Conservation (phyloP, 2,329 filamentous ascomycete genomes). For the Ophiognomonia clavigignenti-juglandacearum region DNA sequence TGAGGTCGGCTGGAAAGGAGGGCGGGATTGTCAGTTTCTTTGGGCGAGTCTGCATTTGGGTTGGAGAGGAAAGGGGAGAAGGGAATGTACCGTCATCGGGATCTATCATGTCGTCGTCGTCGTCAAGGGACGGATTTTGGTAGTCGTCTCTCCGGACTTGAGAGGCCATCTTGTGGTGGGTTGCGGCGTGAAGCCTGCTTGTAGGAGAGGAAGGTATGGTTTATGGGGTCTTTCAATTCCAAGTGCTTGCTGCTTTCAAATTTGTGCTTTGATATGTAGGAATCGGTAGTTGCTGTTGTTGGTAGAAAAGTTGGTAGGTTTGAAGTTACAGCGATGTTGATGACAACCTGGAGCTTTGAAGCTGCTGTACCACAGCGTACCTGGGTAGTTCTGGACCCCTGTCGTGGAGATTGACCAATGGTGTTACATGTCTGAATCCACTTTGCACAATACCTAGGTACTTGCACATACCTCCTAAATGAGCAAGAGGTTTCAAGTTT, state of each 20-base stretch:
- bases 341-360: constrained; percentile 9
- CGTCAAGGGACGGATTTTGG: constrained; percentile 52
- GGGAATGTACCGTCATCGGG: constrained; percentile 64
- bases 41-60: too few species aligned
- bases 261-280: not conserved
- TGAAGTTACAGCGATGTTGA: not conserved
- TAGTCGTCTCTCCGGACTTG: constrained; percentile 51
- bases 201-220: not conserved
- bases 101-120: constrained; percentile 66
- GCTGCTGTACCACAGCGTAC: too few species aligned
- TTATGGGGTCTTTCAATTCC: not conserved
- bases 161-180: constrained; percentile 36
- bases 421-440: constrained; percentile 4
- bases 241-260: too few species aligned
- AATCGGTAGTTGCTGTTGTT: not conserved
- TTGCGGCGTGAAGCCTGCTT: not conserved
- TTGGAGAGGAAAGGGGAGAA: not conserved
- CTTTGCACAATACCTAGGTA: not conserved
- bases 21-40: too few species aligned
- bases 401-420: not conserved
- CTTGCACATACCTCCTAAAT: too few species aligned
- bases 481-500: not conserved
- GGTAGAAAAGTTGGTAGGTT: not conserved
- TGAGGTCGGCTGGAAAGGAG: constrained; percentile 62
- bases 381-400: not conserved